Evolutionary conservation across 1,284 basidiomycete genomes (phyloP), one percentile per base, ranked within the genome.

Genomic region (Cryptococcus sp.): DNA sequence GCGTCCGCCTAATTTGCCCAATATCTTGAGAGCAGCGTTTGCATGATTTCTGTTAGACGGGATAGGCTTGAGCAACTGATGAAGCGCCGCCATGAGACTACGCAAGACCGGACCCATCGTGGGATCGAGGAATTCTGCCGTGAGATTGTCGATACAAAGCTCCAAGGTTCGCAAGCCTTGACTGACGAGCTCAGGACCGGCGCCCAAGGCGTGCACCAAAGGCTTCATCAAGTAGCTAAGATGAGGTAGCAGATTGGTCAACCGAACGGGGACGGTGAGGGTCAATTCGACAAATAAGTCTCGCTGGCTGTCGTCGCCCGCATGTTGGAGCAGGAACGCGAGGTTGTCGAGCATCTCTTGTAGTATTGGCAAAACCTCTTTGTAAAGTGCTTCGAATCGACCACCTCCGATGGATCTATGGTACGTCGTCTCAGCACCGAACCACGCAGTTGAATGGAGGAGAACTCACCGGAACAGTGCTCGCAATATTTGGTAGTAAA

Each of bases 81-180:
- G 91, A 22, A 98, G 82, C 0, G 94, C 95, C 61, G 89, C 89
- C 91, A 96, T 98, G 59, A 99, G 83, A 64, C 99, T 94, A 46
- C 93, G 84, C 46, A 96, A 82, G 39, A 97, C 92, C 0, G 92
- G 93, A 61, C 87, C 91, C 72, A 99, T 86, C 2, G 94, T 96
- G 0, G 96, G 97, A 70, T 99, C 96, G 26, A 99, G 83, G 82
- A 99, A 99, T 75, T 99, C 96, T 19, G 94, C 93, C 0, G 94
- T 98, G 23, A 99, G 83, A 72, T 99, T 99, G 81, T 99, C 97
- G 74, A 99, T 97, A 79, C 95, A 99, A n/a, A 99, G 83, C 78
- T 99, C 97, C 58, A 99, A 85, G 0, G 96, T 99, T 5, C 97
- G 87, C 37, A 99, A 81, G 45, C 96, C 96, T 80, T 99, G 96